phyloP scores from a whole-genome alignment of 2,329 filamentous ascomycete species.

The Beauveria scarabaeidicola region DNA sequence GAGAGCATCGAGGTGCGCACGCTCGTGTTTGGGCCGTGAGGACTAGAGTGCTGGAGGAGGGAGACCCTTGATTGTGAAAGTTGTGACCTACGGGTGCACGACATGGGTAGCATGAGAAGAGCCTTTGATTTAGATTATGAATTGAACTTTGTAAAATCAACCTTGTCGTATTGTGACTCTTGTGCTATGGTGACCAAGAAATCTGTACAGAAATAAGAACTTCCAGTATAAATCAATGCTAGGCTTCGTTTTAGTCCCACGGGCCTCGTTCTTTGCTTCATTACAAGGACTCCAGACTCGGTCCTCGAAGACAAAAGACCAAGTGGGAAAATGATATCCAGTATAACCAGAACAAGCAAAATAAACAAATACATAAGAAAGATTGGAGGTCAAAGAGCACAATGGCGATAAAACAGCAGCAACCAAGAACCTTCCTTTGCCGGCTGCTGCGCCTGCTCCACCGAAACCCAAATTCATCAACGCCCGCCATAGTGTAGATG shows the following conservation, averaged over 20 bases:
- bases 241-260: neutral
- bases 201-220: neutral
- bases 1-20: constrained; percentile 88
- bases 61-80: neutral
- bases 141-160: neutral
- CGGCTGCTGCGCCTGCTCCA: too few relatives aligned
- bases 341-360: neutral
- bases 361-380: constrained; percentile 4
- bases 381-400: neutral
- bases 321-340: neutral
- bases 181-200: neutral
- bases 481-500: constrained; percentile 1
- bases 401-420: neutral
- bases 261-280: neutral
- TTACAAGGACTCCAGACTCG: neutral
- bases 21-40: constrained; percentile 64
- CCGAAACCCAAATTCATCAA: neutral
- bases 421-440: neutral
- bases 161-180: neutral
- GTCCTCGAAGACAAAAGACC: neutral
- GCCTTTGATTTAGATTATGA: neutral
- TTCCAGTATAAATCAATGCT: neutral
- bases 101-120: neutral
- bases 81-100: neutral
- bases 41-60: neutral